A percentile compares a stretch with the other conserved stretches of the same genome.
Conservation (phyloP, 108 stramenopile species). For the Mediolabrus comicus region DNA sequence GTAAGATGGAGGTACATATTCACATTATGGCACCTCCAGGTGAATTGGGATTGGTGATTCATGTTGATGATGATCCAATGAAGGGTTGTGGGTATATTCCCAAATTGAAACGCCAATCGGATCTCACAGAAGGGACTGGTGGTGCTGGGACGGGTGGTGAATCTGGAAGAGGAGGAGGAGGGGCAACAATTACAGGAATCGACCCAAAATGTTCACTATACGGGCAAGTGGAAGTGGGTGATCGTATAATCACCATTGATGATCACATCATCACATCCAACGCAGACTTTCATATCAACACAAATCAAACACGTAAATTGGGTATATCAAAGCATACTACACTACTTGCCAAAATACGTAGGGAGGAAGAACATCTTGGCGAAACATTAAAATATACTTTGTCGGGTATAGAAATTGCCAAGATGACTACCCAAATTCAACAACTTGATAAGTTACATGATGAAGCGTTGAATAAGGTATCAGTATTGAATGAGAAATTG, state of each 20-base stretch:
- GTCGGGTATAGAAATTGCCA: neutral
- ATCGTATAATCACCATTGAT: constrained; percentile 2
- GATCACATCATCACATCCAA: neutral
- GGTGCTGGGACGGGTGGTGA: too few relatives aligned
- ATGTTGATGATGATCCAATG: neutral
- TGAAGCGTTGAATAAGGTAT: neutral
- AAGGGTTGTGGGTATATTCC: too few relatives aligned
- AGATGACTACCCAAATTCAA: neutral
- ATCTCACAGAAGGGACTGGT: too few relatives aligned
- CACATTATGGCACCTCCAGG: neutral
- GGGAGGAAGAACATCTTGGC: neutral
- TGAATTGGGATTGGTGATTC: neutral
- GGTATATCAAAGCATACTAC: neutral
- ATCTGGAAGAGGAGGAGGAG: too few relatives aligned
- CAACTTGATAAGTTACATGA: neutral
- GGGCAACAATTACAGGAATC: neutral
- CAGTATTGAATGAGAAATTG: neutral
- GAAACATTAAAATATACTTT: neutral
- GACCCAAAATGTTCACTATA: neutral
- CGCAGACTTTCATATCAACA: neutral
- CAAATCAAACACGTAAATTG: neutral
- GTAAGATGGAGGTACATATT: neutral
- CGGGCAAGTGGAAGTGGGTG: neutral
- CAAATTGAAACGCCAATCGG: too few relatives aligned
- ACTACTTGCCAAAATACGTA: neutral